These are phyloP conservation scores for Drechslerella stenobrocha DNA, from an alignment of 2,329 filamentous ascomycete genomes.

Conservation along the genomic window DNA sequence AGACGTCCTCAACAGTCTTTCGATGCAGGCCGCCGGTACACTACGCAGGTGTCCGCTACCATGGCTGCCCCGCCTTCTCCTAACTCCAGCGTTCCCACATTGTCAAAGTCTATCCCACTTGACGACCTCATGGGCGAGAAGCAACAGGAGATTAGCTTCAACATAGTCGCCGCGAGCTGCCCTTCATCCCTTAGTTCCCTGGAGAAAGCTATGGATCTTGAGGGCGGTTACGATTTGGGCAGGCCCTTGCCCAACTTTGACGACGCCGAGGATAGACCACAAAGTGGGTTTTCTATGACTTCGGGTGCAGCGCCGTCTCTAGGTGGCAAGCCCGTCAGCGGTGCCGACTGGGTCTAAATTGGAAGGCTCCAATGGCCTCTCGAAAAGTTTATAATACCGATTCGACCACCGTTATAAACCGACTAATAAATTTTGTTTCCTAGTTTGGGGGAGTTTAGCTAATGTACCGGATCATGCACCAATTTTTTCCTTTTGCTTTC, in stretches of 20 bases:
- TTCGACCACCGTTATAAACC: constrained; percentile 1
- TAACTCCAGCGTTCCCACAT: constrained; percentile 3
- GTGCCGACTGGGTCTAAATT: constrained; percentile 27
- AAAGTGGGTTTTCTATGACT: constrained; percentile 21
- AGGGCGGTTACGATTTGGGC: constrained; percentile 9
- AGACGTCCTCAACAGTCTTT: neutral
- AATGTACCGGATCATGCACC: neutral
- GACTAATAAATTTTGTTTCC: constrained; percentile 1
- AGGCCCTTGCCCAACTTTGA: neutral
- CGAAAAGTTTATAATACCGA: neutral
- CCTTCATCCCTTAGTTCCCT: constrained; percentile 1
- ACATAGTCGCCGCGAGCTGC: neutral
- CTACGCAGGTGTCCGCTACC: constrained; percentile 22
- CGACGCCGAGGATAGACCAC: constrained; percentile 20
- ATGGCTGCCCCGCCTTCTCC: constrained; percentile 29
- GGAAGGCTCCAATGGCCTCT: neutral
- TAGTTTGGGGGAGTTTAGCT: constrained; percentile 24
- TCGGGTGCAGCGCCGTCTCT: constrained; percentile 14
- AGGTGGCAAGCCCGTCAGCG: constrained; percentile 25
- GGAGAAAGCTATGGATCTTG: constrained; percentile 16
- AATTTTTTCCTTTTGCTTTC: constrained; percentile 7
- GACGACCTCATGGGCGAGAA: constrained; percentile 23
- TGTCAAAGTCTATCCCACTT: constrained; percentile 22
- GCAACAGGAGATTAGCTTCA: neutral
- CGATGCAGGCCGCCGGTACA: constrained; percentile 8